These are phyloP conservation scores for Phylloporus sp. DNA, from an alignment of 768 basidiomycete species.

Conservation along the genomic window DNA sequence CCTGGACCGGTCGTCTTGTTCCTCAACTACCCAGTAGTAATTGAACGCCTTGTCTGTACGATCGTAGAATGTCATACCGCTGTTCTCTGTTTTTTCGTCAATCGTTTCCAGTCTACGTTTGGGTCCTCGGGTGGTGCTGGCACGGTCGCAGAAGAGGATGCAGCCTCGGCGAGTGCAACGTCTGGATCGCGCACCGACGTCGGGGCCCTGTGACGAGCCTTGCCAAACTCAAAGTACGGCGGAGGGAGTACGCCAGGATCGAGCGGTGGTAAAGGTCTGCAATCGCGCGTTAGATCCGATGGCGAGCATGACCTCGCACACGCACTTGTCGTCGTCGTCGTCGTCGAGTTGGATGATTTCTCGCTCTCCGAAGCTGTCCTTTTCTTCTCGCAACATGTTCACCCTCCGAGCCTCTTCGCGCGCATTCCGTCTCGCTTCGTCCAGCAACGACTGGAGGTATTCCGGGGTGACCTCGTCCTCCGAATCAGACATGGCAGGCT, in stretches of 20 bases:
- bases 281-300: neutral
- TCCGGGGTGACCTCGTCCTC: slow-evolving; percentile 50
- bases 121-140: slow-evolving; percentile 64
- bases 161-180: slow-evolving; percentile 46
- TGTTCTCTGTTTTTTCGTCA: slow-evolving; percentile 71
- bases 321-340: slow-evolving; percentile 28
- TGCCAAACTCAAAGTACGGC: slow-evolving; percentile 57
- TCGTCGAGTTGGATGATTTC: slow-evolving; percentile 47
- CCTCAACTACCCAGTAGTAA: slow-evolving; percentile 45
- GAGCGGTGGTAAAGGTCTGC: slow-evolving; percentile 58
- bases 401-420: slow-evolving; percentile 28
- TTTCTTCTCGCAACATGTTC: slow-evolving; percentile 23
- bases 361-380: slow-evolving; percentile 41
- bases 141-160: slow-evolving; percentile 41
- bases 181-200: slow-evolving; percentile 58
- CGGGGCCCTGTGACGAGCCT: slow-evolving; percentile 39
- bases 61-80: slow-evolving; percentile 41
- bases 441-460: slow-evolving; percentile 58
- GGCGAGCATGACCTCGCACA: slow-evolving; percentile 20
- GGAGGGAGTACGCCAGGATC: slow-evolving; percentile 60
- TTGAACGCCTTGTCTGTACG: neutral
- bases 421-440: slow-evolving; percentile 54
- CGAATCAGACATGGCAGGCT: slow-evolving; percentile 31
- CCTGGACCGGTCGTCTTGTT: slow-evolving; percentile 68
- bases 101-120: slow-evolving; percentile 55